These are phyloP conservation scores for Tetragonia tetragonoides DNA, from an alignment of 148 eudicot species.

Conservation along the genomic window DNA sequence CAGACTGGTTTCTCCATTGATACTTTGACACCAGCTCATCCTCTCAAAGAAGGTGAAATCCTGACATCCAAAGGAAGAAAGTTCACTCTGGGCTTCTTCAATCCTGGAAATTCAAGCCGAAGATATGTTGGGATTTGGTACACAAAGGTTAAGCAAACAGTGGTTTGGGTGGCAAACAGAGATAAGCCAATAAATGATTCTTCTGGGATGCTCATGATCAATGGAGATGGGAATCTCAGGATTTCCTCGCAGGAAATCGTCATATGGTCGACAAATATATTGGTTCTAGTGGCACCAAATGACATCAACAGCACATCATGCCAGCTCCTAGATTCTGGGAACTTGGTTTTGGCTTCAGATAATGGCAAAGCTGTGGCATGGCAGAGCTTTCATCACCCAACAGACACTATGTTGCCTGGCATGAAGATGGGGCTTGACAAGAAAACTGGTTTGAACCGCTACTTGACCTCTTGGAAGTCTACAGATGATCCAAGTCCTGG, in stretches of 20 bases:
- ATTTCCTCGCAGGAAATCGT: conserved; percentile 16
- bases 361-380: conserved; percentile 25
- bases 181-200: conserved; percentile 34
- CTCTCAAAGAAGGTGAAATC: conserved; percentile 28
- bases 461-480: conserved; percentile 50
- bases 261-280: conserved; percentile 40
- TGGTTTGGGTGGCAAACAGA: conserved; percentile 66
- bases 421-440: conserved; percentile 46
- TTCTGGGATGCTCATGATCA: conserved; percentile 25
- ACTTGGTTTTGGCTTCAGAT: conserved; percentile 33
- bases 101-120: conserved; percentile 25
- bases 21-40: conserved; percentile 16
- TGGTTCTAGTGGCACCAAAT: not conserved
- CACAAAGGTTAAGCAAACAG: conserved; percentile 35
- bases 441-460: conserved; percentile 34
- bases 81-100: conserved; percentile 43
- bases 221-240: conserved; percentile 26
- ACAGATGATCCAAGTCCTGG: conserved; percentile 44
- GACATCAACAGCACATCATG: conserved; percentile 21
- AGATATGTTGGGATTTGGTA: conserved; percentile 39
- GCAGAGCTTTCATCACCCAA: conserved; percentile 57
- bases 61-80: conserved; percentile 31
- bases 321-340: conserved; percentile 39
- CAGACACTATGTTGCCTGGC: conserved; percentile 40
- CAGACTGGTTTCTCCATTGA: conserved; percentile 18